Evolutionary conservation across 2,329 filamentous ascomycete species (phyloP).

Genomic region (Cordyceps tenuipes): DNA sequence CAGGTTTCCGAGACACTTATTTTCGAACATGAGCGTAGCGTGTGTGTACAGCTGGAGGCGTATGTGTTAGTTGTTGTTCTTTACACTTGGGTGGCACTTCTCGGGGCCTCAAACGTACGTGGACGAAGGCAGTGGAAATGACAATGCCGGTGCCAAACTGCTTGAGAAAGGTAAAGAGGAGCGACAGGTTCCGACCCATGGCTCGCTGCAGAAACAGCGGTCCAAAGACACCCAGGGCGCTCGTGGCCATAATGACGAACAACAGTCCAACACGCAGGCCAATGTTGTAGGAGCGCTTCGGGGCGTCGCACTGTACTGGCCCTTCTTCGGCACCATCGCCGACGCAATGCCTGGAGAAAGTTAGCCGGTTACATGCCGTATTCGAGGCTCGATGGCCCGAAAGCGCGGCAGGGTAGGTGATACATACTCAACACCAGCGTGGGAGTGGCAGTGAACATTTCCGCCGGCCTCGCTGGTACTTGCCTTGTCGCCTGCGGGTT

Average conservation of each 20-base stretch:
- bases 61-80: not conserved
- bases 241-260: slow-evolving; percentile 63
- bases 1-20: slow-evolving; percentile 58
- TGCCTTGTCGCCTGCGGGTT: slow-evolving; percentile 13
- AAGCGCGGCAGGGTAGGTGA: too few relatives aligned
- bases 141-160: slow-evolving; percentile 69
- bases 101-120: slow-evolving; percentile 36
- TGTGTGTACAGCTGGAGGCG: slow-evolving; percentile 57
- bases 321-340: slow-evolving; percentile 33
- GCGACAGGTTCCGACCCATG: slow-evolving; percentile 39
- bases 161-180: slow-evolving; percentile 56
- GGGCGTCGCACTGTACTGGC: slow-evolving; percentile 36
- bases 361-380: slow-evolving; percentile 1
- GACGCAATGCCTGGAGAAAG: slow-evolving; percentile 46
- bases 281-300: slow-evolving; percentile 54
- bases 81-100: not conserved
- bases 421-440: slow-evolving; percentile 64
- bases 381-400: not conserved
- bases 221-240: slow-evolving; percentile 56
- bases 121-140: slow-evolving; percentile 62
- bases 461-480: slow-evolving; percentile 15
- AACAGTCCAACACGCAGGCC: slow-evolving; percentile 60
- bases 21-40: slow-evolving; percentile 62
- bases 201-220: slow-evolving; percentile 57
- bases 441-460: slow-evolving; percentile 58